Percentiles rank a stretch among this genome's conserved stretches.
Evolutionary conservation across 2,329 filamentous ascomycete species (phyloP).

Genomic region (Hymenoscyphus infarciens): DNA sequence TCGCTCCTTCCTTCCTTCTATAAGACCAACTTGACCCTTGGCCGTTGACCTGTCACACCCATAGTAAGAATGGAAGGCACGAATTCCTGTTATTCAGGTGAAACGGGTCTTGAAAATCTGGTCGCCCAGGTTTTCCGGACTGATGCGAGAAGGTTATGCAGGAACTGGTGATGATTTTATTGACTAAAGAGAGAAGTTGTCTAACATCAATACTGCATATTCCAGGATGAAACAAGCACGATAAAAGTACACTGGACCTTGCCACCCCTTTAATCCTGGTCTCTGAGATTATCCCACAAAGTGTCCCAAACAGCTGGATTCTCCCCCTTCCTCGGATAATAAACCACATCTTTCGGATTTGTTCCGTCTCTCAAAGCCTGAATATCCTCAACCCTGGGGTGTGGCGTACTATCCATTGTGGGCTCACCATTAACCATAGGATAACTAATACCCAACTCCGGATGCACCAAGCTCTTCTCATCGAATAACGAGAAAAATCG

Average conservation of each 20-base stretch:
- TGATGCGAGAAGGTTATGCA: too few species aligned
- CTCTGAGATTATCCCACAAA: not conserved
- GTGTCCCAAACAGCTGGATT: slow-evolving; percentile 1
- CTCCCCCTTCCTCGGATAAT: slow-evolving; percentile 7
- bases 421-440: slow-evolving; percentile 8
- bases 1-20: too few species aligned
- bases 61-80: too few species aligned
- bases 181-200: too few species aligned
- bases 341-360: slow-evolving; percentile 9
- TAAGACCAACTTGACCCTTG: too few species aligned
- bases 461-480: slow-evolving; percentile 7
- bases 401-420: slow-evolving; percentile 5
- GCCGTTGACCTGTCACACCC: too few species aligned
- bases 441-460: slow-evolving; percentile 6
- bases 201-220: too few species aligned
- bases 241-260: not conserved
- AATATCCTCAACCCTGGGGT: slow-evolving; percentile 6
- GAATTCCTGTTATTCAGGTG: too few species aligned
- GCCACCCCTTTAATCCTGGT: not conserved
- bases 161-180: too few species aligned
- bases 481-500: slow-evolving; percentile 11
- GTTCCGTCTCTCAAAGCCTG: slow-evolving; percentile 7
- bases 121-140: too few species aligned
- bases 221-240: not conserved
- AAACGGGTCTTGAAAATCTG: too few species aligned